phyloP scores from a whole-genome alignment of 805 yeast genomes.

The Candida xiaguanensis region DNA sequence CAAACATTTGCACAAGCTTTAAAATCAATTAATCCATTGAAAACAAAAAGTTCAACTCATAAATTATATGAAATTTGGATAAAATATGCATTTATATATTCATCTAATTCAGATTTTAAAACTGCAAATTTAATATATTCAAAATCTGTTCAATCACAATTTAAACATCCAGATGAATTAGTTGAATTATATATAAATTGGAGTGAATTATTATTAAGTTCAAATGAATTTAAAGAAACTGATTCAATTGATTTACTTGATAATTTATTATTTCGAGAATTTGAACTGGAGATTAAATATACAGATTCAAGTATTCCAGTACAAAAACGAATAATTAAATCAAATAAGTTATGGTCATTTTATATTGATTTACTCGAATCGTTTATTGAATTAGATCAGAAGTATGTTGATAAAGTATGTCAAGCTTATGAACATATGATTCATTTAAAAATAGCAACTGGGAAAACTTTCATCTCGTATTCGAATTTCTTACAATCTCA shows the following conservation, averaged over 20 bases:
- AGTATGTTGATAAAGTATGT: slow-evolving; percentile 17
- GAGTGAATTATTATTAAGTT: slow-evolving; percentile 61
- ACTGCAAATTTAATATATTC: slow-evolving; percentile 62
- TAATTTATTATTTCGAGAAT: slow-evolving; percentile 21
- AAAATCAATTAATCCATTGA: slow-evolving; percentile 58
- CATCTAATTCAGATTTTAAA: slow-evolving; percentile 46
- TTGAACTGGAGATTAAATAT: slow-evolving; percentile 16
- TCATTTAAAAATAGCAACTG: slow-evolving; percentile 61
- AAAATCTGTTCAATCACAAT: slow-evolving; percentile 70
- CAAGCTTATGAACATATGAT: slow-evolving; percentile 28
- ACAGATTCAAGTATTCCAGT: slow-evolving; percentile 46
- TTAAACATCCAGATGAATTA: slow-evolving; percentile 55
- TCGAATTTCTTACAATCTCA: slow-evolving; percentile 55
- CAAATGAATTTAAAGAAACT: slow-evolving; percentile 44
- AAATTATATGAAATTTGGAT: slow-evolving; percentile 66
- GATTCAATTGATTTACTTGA: slow-evolving; percentile 33
- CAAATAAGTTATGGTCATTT: slow-evolving; percentile 65
- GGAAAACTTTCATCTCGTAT: slow-evolving; percentile 60
- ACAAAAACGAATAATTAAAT: slow-evolving; percentile 57
- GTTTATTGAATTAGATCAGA: slow-evolving; percentile 33
- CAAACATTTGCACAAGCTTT: slow-evolving; percentile 65
- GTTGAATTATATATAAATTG: slow-evolving; percentile 71
- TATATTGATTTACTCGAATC: slow-evolving; percentile 70
- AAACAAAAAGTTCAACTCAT: slow-evolving; percentile 18
- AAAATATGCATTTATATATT: slow-evolving; percentile 63